phyloP scores from a whole-genome alignment of 176 grass and related monocot species.

The Poa annua region DNA sequence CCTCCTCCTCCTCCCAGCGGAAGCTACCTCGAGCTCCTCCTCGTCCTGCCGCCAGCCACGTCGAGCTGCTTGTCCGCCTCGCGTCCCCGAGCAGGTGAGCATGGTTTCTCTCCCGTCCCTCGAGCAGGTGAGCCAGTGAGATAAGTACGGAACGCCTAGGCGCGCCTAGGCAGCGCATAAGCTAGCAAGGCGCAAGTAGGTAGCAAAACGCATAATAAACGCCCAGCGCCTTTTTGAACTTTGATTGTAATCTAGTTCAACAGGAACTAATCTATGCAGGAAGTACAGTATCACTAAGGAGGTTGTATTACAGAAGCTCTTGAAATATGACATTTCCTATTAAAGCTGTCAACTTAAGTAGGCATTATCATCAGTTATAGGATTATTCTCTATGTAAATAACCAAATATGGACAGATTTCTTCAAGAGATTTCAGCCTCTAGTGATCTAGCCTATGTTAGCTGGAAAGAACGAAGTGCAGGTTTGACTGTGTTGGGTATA shows the following conservation, averaged over 20 bases:
- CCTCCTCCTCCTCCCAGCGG: no score
- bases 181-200: no score
- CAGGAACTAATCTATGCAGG: neutral
- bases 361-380: neutral
- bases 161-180: no score
- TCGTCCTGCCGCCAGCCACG: no score
- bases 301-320: neutral
- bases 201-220: no score
- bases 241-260: neutral
- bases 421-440: neutral
- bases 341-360: constrained; percentile 7
- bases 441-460: constrained; percentile 27
- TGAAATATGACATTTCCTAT: constrained; percentile 9
- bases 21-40: no score
- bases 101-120: no score
- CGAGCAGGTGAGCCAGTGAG: no score
- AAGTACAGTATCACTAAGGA: constrained; percentile 13
- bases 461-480: neutral
- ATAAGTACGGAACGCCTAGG: no score
- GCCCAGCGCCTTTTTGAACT: no score
- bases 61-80: no score
- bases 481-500: neutral
- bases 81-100: no score
- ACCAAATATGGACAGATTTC: constrained; percentile 1
- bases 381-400: constrained; percentile 5